phyloP scores from a whole-genome alignment of 345 rosid genomes.

The Pistacia vera region DNA sequence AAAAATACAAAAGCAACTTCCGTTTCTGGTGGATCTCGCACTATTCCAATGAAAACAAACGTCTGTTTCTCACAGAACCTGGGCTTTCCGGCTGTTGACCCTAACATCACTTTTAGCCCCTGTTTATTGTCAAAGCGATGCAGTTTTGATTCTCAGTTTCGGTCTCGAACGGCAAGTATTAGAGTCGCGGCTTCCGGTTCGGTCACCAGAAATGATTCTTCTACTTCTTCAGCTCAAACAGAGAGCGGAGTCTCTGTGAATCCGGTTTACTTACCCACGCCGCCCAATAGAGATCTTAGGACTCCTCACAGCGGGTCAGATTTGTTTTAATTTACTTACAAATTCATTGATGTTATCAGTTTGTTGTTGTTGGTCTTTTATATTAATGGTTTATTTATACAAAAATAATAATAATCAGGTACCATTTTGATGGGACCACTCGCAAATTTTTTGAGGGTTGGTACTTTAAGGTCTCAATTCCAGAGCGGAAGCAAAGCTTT shows the following conservation, averaged over 20 bases:
- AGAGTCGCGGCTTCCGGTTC: constrained; percentile 36
- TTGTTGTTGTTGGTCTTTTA: background rate
- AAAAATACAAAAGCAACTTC: too few species aligned
- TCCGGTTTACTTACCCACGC: constrained; percentile 72
- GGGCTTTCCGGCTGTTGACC: constrained; percentile 17
- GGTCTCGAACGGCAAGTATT: constrained; percentile 23
- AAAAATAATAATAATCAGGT: constrained; percentile 35
- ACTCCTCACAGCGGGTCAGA: constrained; percentile 97
- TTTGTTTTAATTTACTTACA: background rate
- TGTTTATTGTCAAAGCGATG: constrained; percentile 12
- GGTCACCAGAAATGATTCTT: constrained; percentile 17
- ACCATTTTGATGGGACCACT: constrained; percentile 84
- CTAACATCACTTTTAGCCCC: constrained; percentile 16
- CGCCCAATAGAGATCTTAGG: constrained; percentile 61
- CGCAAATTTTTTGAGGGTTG: constrained; percentile 89
- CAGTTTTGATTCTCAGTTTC: constrained; percentile 15
- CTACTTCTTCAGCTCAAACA: constrained; percentile 8
- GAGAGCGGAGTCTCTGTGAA: constrained; percentile 27
- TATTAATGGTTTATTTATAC: background rate
- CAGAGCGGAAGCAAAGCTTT: constrained; percentile 83
- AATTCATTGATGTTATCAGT: too few species aligned
- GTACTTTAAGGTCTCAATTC: constrained; percentile 92
- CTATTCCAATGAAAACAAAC: constrained; percentile 1
- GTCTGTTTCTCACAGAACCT: constrained; percentile 9
- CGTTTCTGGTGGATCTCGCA: too few species aligned